phyloP scores from a whole-genome alignment of 371 early-diverging fungal genomes.

The Apophysomyces variabilis region DNA sequence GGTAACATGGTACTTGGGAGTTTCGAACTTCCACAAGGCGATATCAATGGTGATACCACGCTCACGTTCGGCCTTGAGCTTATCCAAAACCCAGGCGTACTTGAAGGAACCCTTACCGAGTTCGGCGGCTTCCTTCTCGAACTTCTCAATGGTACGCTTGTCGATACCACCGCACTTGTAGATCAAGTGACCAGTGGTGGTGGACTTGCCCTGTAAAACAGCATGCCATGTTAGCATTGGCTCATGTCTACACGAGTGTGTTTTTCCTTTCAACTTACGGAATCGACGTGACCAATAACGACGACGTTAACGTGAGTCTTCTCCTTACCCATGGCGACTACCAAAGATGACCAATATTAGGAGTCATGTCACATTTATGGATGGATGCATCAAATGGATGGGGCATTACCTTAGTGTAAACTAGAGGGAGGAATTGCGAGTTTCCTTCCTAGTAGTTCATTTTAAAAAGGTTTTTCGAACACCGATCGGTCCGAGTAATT shows the following conservation, averaged over 20 bases:
- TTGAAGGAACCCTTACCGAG: slow-evolving; percentile 98
- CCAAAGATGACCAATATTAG: slow-evolving; percentile 10
- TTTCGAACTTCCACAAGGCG: slow-evolving; percentile 97
- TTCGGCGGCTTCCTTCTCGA: slow-evolving; percentile 98
- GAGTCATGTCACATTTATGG: not conserved
- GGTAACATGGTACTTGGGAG: slow-evolving; percentile 93
- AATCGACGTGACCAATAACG: slow-evolving; percentile 99
- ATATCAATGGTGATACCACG: slow-evolving; percentile 96
- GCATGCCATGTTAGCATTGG: not conserved
- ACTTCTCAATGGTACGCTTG: slow-evolving; percentile 99
- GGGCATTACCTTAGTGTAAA: slow-evolving; percentile 17
- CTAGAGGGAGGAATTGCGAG: slow-evolving; percentile 1
- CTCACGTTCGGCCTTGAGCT: slow-evolving; percentile 97
- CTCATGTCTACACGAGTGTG: not conserved
- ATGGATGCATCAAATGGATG: not conserved
- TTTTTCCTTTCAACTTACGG: slow-evolving; percentile 73
- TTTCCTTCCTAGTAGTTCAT: not conserved
- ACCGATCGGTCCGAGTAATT: not conserved
- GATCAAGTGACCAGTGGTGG: slow-evolving; percentile 90
- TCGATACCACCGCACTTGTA: slow-evolving; percentile 99
- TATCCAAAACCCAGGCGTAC: slow-evolving; percentile 96
- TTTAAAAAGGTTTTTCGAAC: slow-evolving; percentile 4
- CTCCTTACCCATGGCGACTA: slow-evolving; percentile 86
- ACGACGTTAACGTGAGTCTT: slow-evolving; percentile 96
- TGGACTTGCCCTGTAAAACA: slow-evolving; percentile 40